A percentile compares a stretch with the other conserved stretches of the same genome.
These are phyloP conservation scores for Talaromyces sp. DNA, from an alignment of 2,329 filamentous ascomycete species.

Conservation along the genomic window DNA sequence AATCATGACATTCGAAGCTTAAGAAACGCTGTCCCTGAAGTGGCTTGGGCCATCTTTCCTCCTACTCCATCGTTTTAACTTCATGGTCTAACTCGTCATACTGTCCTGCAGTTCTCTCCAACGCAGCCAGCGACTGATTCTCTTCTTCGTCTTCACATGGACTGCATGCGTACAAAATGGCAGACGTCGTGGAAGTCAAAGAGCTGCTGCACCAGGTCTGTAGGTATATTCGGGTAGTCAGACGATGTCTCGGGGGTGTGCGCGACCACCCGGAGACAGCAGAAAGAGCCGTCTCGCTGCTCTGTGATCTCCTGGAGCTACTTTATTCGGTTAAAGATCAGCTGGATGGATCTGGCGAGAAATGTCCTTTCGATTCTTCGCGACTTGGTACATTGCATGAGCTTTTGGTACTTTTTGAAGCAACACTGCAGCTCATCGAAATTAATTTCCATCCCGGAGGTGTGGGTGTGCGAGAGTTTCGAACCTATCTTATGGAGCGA, in stretches of 20 bases:
- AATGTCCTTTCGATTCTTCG: constrained; percentile 19
- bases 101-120: no score
- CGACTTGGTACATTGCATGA: constrained; percentile 22
- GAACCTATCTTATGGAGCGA: constrained; percentile 25
- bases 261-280: constrained; percentile 24
- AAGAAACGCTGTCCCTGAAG: background rate
- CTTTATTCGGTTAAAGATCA: constrained; percentile 23
- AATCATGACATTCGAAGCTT: background rate
- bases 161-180: constrained; percentile 12
- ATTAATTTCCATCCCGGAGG: constrained; percentile 30
- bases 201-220: constrained; percentile 17
- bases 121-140: no score
- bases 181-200: constrained; percentile 14
- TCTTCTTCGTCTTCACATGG: background rate
- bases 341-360: constrained; percentile 21
- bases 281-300: constrained; percentile 19
- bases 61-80: background rate
- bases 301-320: constrained; percentile 23
- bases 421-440: constrained; percentile 24
- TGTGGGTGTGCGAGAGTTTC: constrained; percentile 22
- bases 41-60: background rate
- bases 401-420: constrained; percentile 20
- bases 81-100: no score
- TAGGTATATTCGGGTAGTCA: constrained; percentile 19
- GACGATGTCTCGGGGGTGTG: constrained; percentile 21